phyloP scores from a whole-genome alignment of 345 rosid genomes.

The Dimocarpus longan region DNA sequence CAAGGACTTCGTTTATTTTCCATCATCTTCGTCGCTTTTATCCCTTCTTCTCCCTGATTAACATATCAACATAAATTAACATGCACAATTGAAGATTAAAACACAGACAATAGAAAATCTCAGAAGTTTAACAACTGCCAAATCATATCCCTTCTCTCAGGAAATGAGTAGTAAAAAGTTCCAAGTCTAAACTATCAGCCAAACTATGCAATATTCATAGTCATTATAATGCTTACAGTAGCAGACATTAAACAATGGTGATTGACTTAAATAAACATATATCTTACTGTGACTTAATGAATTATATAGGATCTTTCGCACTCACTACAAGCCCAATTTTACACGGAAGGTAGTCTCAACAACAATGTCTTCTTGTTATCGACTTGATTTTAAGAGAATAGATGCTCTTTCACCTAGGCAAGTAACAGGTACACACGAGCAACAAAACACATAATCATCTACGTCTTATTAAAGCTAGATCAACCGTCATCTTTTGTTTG shows the following conservation, averaged over 20 bases:
- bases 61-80: conserved; percentile 22
- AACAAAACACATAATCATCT: neutral
- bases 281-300: neutral
- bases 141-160: neutral
- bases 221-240: neutral
- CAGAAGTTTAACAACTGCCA: conserved; percentile 3
- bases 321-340: neutral
- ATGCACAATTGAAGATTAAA: conserved; percentile 14
- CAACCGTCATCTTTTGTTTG: neutral
- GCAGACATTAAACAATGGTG: neutral
- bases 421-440: neutral
- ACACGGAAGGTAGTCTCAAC: neutral
- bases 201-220: neutral
- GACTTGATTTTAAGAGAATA: neutral
- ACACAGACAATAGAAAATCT: conserved; percentile 10
- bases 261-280: neutral
- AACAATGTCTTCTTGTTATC: neutral
- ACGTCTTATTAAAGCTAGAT: neutral
- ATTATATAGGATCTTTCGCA: neutral
- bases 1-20: conserved; percentile 77
- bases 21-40: conserved; percentile 58
- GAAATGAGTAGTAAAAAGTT: conserved; percentile 7
- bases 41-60: conserved; percentile 43
- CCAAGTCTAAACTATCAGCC: conserved; percentile 1
- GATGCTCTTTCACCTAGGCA: neutral